Percentiles rank a stretch among this genome's conserved stretches.
phyloP scores from a whole-genome alignment of 2,329 filamentous ascomycete species.

The Cytospora chrysosperma region DNA sequence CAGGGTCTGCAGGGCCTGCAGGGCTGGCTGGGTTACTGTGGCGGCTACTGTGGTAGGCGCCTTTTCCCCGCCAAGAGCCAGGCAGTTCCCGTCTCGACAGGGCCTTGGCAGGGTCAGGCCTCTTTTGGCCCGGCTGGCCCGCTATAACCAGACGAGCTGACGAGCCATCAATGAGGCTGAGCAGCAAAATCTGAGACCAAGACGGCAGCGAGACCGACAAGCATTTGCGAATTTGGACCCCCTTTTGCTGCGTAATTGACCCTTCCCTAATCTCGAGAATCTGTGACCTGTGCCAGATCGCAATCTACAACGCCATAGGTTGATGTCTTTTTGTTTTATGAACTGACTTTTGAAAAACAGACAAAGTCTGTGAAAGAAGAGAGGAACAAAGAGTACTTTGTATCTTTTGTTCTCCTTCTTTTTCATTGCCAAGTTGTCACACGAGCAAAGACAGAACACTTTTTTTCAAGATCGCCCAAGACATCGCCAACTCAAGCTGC shows the following conservation, averaged over 20 bases:
- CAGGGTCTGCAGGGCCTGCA: too few species aligned
- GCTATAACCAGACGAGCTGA: not conserved
- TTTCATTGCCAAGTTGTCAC: too few species aligned
- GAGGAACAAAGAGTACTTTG: not conserved
- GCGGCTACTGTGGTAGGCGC: not conserved
- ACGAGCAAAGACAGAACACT: too few species aligned
- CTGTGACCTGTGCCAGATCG: constrained; percentile 6
- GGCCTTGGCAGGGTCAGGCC: not conserved
- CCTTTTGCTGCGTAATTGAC: constrained; percentile 7
- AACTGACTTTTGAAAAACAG: too few species aligned
- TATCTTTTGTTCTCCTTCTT: too few species aligned
- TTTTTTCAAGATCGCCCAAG: not conserved
- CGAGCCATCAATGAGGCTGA: not conserved
- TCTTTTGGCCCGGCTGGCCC: not conserved
- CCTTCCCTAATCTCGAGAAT: constrained; percentile 16
- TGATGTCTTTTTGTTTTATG: too few species aligned
- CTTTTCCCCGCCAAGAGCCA: not conserved
- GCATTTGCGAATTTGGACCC: constrained; percentile 1
- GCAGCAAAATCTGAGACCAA: not conserved
- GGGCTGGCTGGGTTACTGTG: not conserved
- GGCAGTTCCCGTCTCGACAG: not conserved
- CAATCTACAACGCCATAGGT: constrained; percentile 2
- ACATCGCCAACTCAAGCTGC: not conserved
- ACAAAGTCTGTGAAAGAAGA: too few species aligned
- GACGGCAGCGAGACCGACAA: not conserved